Evolutionary conservation across 768 basidiomycete species (phyloP).

Genomic region (Macrolepiota dolichaula): DNA sequence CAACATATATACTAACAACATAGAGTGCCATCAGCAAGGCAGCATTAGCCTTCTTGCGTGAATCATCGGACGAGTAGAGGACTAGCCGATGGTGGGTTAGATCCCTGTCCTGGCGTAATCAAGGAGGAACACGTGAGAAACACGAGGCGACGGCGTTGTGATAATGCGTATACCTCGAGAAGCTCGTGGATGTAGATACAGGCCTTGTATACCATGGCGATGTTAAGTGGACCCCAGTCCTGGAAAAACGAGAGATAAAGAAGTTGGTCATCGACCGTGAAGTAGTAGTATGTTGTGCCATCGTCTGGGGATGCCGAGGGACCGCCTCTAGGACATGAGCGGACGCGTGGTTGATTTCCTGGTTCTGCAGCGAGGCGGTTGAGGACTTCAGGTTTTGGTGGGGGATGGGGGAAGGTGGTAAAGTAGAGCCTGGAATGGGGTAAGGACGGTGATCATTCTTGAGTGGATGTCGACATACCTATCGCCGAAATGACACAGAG

Average conservation of each 20-base stretch:
- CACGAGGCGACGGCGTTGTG: constrained; percentile 28
- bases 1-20: constrained; percentile 54
- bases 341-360: constrained; percentile 56
- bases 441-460: constrained; percentile 7
- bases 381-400: constrained; percentile 61
- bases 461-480: constrained; percentile 42
- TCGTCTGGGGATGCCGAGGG: constrained; percentile 70
- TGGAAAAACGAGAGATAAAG: constrained; percentile 92
- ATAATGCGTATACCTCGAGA: constrained; percentile 54
- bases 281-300: constrained; percentile 68
- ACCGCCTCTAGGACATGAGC: constrained; percentile 55
- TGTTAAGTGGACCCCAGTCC: constrained; percentile 91
- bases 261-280: constrained; percentile 90
- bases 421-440: constrained; percentile 67
- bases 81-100: constrained; percentile 73
- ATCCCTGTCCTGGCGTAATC: constrained; percentile 60
- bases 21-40: constrained; percentile 93
- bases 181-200: constrained; percentile 91
- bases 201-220: constrained; percentile 91
- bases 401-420: constrained; percentile 81
- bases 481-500: constrained; percentile 75
- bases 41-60: constrained; percentile 88
- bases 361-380: constrained; percentile 56
- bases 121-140: constrained; percentile 31
- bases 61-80: constrained; percentile 84